A percentile compares a stretch with the other conserved stretches of the same genome.
These are phyloP conservation scores for Paecilomyces fulvus DNA, from an alignment of 2,329 filamentous ascomycete genomes.

Conservation along the genomic window DNA sequence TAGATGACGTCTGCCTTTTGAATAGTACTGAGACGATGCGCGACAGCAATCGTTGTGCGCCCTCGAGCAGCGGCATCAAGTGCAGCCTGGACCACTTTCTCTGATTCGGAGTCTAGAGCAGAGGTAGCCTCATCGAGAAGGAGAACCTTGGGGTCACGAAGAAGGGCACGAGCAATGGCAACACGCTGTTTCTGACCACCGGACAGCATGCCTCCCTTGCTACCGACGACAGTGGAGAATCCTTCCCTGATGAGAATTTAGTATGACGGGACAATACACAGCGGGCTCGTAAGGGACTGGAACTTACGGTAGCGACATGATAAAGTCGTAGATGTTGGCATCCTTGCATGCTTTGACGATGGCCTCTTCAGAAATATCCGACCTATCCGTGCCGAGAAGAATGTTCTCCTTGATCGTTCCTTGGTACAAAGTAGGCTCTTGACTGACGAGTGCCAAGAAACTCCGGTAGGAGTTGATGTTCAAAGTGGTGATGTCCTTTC, in stretches of 20 bases:
- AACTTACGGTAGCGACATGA: slow-evolving; percentile 64
- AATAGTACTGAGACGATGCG: slow-evolving; percentile 84
- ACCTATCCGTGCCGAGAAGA: slow-evolving; percentile 61
- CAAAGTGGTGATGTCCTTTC: slow-evolving; percentile 67
- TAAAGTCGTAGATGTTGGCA: slow-evolving; percentile 89
- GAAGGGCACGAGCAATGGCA: slow-evolving; percentile 81
- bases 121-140: slow-evolving; percentile 69
- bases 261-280: slow-evolving; percentile 3
- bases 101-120: slow-evolving; percentile 42
- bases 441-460: slow-evolving; percentile 78
- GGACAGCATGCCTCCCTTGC: slow-evolving; percentile 74
- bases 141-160: slow-evolving; percentile 83
- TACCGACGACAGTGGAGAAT: slow-evolving; percentile 77
- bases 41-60: slow-evolving; percentile 87
- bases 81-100: slow-evolving; percentile 55
- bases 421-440: slow-evolving; percentile 92
- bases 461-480: slow-evolving; percentile 82
- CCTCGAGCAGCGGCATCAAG: slow-evolving; percentile 75
- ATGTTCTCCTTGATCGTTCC: slow-evolving; percentile 89
- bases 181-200: slow-evolving; percentile 94
- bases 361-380: slow-evolving; percentile 61
- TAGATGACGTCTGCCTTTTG: slow-evolving; percentile 93
- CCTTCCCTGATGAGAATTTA: slow-evolving; percentile 48
- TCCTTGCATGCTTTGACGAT: slow-evolving; percentile 76
- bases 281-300: neutral